Percentiles rank a stretch among this genome's conserved stretches.
phyloP scores from a whole-genome alignment of 2,329 filamentous ascomycete genomes.

The Claviceps cyperi region DNA sequence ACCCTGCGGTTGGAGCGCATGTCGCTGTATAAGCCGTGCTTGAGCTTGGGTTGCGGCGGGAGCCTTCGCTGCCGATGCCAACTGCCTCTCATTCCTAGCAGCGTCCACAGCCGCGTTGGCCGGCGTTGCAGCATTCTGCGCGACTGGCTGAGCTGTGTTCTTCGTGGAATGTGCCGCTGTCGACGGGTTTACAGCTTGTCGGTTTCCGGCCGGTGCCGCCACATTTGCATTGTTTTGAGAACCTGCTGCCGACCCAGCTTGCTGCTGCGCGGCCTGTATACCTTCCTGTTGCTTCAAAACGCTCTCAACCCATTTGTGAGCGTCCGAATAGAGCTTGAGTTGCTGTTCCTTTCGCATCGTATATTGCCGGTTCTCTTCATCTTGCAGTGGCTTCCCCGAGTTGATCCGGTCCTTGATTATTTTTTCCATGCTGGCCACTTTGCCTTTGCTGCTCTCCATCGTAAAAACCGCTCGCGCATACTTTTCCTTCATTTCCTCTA shows the following conservation, averaged over 20 bases:
- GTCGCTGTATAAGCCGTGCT: conserved; percentile 15
- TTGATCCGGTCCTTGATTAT: conserved; percentile 26
- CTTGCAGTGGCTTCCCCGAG: conserved; percentile 27
- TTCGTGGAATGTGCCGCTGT: conserved; percentile 9
- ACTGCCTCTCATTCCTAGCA: conserved; percentile 27
- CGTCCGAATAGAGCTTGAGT: conserved; percentile 30
- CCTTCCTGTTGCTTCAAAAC: conserved; percentile 31
- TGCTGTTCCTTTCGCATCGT: conserved; percentile 29
- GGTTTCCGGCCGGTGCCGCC: conserved; percentile 12
- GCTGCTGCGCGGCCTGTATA: conserved; percentile 15
- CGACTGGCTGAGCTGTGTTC: conserved; percentile 15
- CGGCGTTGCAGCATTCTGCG: conserved; percentile 22
- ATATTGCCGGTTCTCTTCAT: conserved; percentile 32
- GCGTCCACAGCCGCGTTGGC: conserved; percentile 31
- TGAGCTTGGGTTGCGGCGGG: conserved; percentile 12
- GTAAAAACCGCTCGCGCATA: conserved; percentile 33
- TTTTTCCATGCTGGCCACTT: conserved; percentile 28
- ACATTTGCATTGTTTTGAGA: conserved; percentile 11
- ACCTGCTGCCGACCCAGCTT: background rate
- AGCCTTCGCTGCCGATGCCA: conserved; percentile 14
- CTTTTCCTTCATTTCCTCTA: conserved; percentile 30
- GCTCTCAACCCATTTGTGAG: conserved; percentile 31
- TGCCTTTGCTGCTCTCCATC: conserved; percentile 32
- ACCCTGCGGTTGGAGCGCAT: conserved; percentile 12
- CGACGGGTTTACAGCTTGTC: conserved; percentile 12